Evolutionary conservation across 164 flowering plant genomes (phyloP).

Genomic region (Warburgia ugandensis): DNA sequence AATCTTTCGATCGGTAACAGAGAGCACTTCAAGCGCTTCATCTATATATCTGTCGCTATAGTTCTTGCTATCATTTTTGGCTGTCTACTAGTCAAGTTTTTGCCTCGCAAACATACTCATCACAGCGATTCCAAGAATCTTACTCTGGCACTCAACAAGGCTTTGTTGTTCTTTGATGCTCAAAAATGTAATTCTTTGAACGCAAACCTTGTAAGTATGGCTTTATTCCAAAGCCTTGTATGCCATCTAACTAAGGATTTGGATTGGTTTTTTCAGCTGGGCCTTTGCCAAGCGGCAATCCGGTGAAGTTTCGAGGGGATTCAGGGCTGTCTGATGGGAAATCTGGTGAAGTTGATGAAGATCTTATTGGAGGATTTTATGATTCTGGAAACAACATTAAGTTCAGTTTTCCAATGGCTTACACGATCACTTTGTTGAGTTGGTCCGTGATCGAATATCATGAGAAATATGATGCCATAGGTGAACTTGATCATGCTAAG

Average conservation of each 20-base stretch:
- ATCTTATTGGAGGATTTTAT: constrained; percentile 64
- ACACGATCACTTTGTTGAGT: constrained; percentile 54
- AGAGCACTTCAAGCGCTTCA: constrained; percentile 28
- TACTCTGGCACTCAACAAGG: constrained; percentile 40
- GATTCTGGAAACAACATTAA: constrained; percentile 69
- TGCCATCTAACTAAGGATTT: neutral
- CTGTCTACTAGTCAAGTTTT: constrained; percentile 22
- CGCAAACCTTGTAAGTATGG: neutral
- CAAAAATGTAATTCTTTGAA: constrained; percentile 43
- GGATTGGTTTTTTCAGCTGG: constrained; percentile 39
- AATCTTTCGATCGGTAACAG: constrained; percentile 32
- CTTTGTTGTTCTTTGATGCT: constrained; percentile 59
- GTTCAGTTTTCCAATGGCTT: constrained; percentile 55
- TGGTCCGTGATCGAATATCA: constrained; percentile 73
- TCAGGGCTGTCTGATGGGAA: constrained; percentile 58
- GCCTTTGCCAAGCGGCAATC: constrained; percentile 26
- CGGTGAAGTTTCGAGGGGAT: constrained; percentile 39
- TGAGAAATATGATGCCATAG: constrained; percentile 37
- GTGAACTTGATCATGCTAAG: constrained; percentile 54
- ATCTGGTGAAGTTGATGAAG: constrained; percentile 9
- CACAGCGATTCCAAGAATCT: constrained; percentile 25
- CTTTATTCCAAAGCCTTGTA: neutral
- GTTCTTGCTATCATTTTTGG: constrained; percentile 15
- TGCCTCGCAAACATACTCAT: constrained; percentile 27
- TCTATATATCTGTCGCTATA: constrained; percentile 15